Base-by-base conservation (phyloP, 2,329 filamentous ascomycete genomes). In the Whalleya microplaca region DNA sequence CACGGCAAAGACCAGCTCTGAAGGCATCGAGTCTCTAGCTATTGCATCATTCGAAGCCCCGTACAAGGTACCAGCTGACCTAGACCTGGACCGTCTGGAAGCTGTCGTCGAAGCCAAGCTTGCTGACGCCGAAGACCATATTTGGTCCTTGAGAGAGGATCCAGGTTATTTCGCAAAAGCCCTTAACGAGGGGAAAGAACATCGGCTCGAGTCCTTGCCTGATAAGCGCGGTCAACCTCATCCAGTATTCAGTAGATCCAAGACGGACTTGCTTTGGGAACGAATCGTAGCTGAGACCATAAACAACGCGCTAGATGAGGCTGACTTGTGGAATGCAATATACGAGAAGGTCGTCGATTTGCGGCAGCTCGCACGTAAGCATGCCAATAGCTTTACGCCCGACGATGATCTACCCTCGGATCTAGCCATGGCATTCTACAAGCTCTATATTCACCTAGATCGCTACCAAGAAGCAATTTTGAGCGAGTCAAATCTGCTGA, bases 111-210 rank as follows among this genome's bases (percentile, higher is more conserved):
- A 18, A 2, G 29, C 55, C 3, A 45, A 51, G 42, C 21, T 48
- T 8, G 12, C 16, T 7, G 44, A 29, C 16, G 48, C 45, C 9
- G 55, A 56, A 32, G 58, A 58, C 21, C 58, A 59, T 44, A 29
- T 63, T 12, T 27, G 21, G 18, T 43, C 45, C 12, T 21, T 61
- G n/a, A 53, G 55, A 27, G 46, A 44, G 18, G 40, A 56, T 32
- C 60, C 60, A 6, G 48, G 20, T 21, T 63, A 61, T 29, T 55
- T 60, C 12, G 32, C 21, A 16, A 46, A 20, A 29, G 18, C 21
- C 21, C 3, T 49, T 5, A 52, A 42, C 12, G 7, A 45, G 3
- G 23, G 23, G 5, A 4, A 16, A 21, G 45, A 55, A 4, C 52
- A 55, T 32, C 40, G 21, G 7, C 12, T 20, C 4, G 44, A 44